These are phyloP conservation scores for Hymenoscyphus fructigenus DNA, from an alignment of 2,329 filamentous ascomycete genomes.

Conservation along the genomic window DNA sequence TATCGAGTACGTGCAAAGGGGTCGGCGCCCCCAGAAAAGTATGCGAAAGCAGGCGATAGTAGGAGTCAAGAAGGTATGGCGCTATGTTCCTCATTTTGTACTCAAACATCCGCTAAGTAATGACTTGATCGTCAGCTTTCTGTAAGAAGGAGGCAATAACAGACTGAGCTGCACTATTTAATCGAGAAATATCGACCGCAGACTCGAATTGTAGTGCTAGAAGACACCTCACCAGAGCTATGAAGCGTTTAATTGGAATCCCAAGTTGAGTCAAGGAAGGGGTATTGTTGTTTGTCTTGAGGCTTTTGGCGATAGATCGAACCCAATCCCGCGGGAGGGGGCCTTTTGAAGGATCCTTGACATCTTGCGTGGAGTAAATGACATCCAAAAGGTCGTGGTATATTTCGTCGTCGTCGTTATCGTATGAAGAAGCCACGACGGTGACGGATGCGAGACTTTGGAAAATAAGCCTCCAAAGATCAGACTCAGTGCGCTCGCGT, in stretches of 20 bases:
- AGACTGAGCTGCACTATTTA: neutral
- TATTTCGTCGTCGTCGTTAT: neutral
- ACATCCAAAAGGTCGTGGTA: conserved; percentile 3
- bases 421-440: neutral
- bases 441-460: neutral
- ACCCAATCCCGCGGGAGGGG: neutral
- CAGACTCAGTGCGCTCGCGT: neutral
- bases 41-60: conserved; percentile 3
- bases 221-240: neutral
- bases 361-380: conserved; percentile 2
- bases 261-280: neutral
- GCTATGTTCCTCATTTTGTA: conserved; percentile 1
- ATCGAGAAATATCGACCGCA: neutral
- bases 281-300: neutral
- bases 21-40: neutral
- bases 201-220: neutral
- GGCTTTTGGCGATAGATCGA: neutral
- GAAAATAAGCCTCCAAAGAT: neutral
- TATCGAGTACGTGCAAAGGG: neutral
- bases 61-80: conserved; percentile 6
- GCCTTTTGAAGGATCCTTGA: neutral
- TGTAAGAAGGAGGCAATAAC: neutral
- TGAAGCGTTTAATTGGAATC: neutral
- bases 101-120: conserved; percentile 3
- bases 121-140: neutral